phyloP scores from a whole-genome alignment of 352 stramenopile genomes.

The Pythium vanterpoolii region DNA sequence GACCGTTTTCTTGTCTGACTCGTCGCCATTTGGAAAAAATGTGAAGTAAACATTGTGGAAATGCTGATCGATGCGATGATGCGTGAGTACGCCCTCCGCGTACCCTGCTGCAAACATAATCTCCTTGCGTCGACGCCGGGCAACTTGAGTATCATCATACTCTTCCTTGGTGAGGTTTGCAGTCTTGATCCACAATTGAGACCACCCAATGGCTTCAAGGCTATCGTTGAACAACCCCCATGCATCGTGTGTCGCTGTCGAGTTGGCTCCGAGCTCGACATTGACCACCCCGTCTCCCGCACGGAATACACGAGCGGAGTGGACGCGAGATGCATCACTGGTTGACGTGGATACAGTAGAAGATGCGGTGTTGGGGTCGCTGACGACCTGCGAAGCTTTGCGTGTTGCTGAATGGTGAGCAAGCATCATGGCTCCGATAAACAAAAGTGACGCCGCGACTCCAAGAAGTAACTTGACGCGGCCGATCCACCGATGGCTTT shows the following conservation, averaged over 20 bases:
- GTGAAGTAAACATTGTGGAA: conserved; percentile 48
- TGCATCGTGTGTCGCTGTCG: conserved; percentile 19
- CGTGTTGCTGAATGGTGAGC: neutral
- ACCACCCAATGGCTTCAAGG: conserved; percentile 42
- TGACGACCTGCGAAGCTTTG: neutral
- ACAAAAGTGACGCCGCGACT: neutral
- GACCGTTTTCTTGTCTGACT: conserved; percentile 28
- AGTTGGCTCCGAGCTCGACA: conserved; percentile 1
- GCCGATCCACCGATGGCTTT: conserved; percentile 14
- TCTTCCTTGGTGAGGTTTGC: conserved; percentile 23
- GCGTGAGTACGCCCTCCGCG: conserved; percentile 51
- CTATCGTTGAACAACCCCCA: conserved; percentile 57
- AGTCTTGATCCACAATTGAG: conserved; percentile 52
- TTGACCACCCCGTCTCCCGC: neutral
- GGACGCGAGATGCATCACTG: neutral
- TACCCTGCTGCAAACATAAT: conserved; percentile 59
- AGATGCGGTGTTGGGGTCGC: neutral
- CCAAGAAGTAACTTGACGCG: conserved; percentile 8
- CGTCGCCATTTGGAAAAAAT: conserved; percentile 42
- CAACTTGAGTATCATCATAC: conserved; percentile 7
- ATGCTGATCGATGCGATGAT: conserved; percentile 65
- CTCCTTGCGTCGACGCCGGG: conserved; percentile 22
- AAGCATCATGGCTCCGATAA: conserved; percentile 9
- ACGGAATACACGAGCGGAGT: conserved; percentile 13
- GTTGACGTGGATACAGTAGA: conserved; percentile 2